phyloP scores from a whole-genome alignment of 2,329 filamentous ascomycete species.

The Diaporthe batatas region DNA sequence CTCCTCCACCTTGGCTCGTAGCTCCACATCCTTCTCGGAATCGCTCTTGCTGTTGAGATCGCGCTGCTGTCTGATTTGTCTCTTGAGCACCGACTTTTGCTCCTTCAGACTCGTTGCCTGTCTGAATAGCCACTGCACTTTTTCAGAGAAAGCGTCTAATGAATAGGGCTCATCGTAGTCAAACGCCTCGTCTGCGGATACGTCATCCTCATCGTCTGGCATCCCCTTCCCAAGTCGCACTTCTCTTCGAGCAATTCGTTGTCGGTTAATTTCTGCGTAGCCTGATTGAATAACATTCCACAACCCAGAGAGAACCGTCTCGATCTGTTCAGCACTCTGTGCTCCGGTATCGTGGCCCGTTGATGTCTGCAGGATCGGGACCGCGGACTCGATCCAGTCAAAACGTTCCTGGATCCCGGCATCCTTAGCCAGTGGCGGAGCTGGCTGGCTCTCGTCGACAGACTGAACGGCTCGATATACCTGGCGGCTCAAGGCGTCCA shows the following conservation, averaged over 20 bases:
- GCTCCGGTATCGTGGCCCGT: conserved; percentile 54
- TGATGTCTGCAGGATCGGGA: conserved; percentile 64
- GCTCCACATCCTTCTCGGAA: conserved; percentile 74
- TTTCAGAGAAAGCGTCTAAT: conserved; percentile 80
- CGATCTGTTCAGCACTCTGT: conserved; percentile 67
- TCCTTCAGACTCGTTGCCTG: conserved; percentile 84
- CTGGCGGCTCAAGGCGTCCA: conserved; percentile 74
- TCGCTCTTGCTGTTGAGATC: conserved; percentile 92
- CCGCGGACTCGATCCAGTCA: conserved; percentile 73
- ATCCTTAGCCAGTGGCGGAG: conserved; percentile 69
- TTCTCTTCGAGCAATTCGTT: conserved; percentile 66
- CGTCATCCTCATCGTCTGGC: conserved; percentile 67
- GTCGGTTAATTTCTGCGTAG: conserved; percentile 67
- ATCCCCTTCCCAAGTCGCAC: conserved; percentile 69
- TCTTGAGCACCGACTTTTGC: conserved; percentile 88
- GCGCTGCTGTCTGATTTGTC: conserved; percentile 95
- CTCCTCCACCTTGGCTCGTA: conserved; percentile 70
- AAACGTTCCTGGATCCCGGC: conserved; percentile 76
- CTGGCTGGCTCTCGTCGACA: conserved; percentile 63
- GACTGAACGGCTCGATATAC: conserved; percentile 70
- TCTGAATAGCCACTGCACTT: conserved; percentile 82
- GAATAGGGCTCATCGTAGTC: conserved; percentile 75
- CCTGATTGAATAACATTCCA: conserved; percentile 71
- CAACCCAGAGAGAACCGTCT: conserved; percentile 64
- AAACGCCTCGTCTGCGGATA: conserved; percentile 72